Evolutionary conservation across 441 rosid species (phyloP), one percentile per base, ranked within the genome.

Genomic region (Pelargonium fulgidum): DNA sequence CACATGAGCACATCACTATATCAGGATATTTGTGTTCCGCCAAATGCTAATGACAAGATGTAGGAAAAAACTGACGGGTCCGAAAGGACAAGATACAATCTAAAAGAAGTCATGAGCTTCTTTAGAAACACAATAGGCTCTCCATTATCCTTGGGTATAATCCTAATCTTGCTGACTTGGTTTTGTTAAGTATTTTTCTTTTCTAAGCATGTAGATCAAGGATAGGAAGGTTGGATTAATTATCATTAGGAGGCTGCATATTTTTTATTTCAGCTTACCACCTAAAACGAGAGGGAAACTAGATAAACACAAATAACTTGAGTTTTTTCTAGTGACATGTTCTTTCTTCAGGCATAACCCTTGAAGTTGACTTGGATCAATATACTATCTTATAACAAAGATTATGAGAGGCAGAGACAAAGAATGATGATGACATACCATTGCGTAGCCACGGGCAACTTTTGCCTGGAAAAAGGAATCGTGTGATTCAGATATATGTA

Each of bases 381-480:
- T 13, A 45, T 5, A n/a, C 17, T 26, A 16, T 42, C 36, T 16
- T 26, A 26, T 26, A 17, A 16, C 61, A 17, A 48, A 14, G 16
- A 2, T 50, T 33, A 33, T 33, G 39, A 33, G 39, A 33, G 20
- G 7, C 4, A 26, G 11, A 17, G 54, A 26, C n/a, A 58, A 24
- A 42, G 47, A 13, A 33, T 14, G 47, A 68, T 71, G 61, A 77
- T 62, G 68, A 64, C 22, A 72, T 87, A 93, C 97, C 98, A 89
- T 77, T 68, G 86, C 83, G 78, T 83, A 85, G 14, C 97, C 97
- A 22, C 87, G 90, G 4, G 90, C 95, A 75, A 86, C 96, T 85
- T 91, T 93, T n/a, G 96, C 95, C 71, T 93, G 88, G 71, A 91
- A 93, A 85, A 93, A 89, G 52, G 97, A 93, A 80, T 88, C 97